Base-by-base conservation (phyloP, 1,139 yeast species). In the Citeromyces hawaiiensis region DNA sequence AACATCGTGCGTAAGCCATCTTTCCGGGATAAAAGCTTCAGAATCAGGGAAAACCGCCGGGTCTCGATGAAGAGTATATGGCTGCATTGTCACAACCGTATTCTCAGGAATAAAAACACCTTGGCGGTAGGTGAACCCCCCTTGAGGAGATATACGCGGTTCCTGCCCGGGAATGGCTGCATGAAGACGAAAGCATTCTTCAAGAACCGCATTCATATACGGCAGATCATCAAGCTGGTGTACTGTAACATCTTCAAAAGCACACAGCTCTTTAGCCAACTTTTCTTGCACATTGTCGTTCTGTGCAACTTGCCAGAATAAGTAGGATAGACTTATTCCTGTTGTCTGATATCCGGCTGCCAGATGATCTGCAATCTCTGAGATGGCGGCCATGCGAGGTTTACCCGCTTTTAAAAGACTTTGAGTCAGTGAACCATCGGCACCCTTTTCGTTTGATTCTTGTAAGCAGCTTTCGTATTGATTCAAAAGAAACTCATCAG, bases 311-410 rank as follows among this genome's bases (percentile, higher is more conserved):
- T 76, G 76, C 60, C 75, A 79, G 10, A 74, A 63, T 39, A 76
- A 56, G 52, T 70, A 80, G 1, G 83, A 64, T 42, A 80, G 55
- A 14, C 79, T 78, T 4, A 76, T 70, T 0, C 85, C 87, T 0
- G 88, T 79, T 2, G 91, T 80, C 52, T 79, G 83, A 51, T 80
- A 87, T 3, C 91, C 91, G 1, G 91, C 91, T 40, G 72, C 70
- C 36, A 68, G 56, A 46, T 70, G 76, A 44, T 70, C 76, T 42
- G 62, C 65, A 21, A 64, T 49, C 44, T 70, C 76, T 19, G 69
- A 59, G n/a, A 65, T 66, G 4, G 68, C 63, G 9, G 51, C 51
- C 39, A 47, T 43, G n/a, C 53, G 56, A 3, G 43, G 21, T 18
- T 44, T 45, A 7, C 60, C 44, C 1, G 59, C 59, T 2, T 47